Base-by-base conservation (phyloP, 768 basidiomycete genomes). In the Pleurotus tuoliensis region DNA sequence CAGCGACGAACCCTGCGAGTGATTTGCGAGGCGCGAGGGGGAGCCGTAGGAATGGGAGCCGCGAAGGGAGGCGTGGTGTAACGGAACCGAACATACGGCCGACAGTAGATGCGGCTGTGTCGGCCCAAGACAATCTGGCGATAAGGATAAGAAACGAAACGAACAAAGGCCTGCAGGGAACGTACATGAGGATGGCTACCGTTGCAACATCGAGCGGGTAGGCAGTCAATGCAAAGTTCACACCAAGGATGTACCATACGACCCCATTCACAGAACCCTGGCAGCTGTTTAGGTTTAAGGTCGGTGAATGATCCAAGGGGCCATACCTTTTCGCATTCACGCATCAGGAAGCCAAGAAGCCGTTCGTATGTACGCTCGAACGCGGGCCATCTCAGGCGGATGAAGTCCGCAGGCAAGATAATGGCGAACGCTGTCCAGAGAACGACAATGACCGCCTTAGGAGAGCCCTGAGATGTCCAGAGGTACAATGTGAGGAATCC, bases 21-120 rank as follows among this genome's bases (percentile, higher is more conserved):
- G 88, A 91, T 71, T 96, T 96, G 56, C 90, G 82, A 0, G 87
- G 83, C 0, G 92, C 90, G 49, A 95, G 78, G 0, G 85, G 90
- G 41, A 94, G 73, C 2, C 62, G 78, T 68, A 73, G 74, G 66
- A 71, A 66, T n/a, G 78, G 77, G 1, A 75, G 55, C 7, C 68
- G 68, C 15, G 72, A 20, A 9, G 77, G 78, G n/a, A 80, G 69
- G 41, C 69, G 71, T 44, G 59, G 41, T 0, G 92, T 92, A 46
- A 73, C 71, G n/a, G 75, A 73, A 40, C 92, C 92, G 68, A 82
- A 92, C 34, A 92, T 74, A n/a, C 94, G 84, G 44, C 94, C 94
- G 61, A 96, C 76, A 11, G 92, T 95, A 8, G 94, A 96, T 4
- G 94, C 94, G 15, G 93, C 86, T 1, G 94, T 96, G 69, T 97